Evolutionary conservation across 2,329 filamentous ascomycete genomes (phyloP).

Genomic region (Fonsecaea pedrosoi): DNA sequence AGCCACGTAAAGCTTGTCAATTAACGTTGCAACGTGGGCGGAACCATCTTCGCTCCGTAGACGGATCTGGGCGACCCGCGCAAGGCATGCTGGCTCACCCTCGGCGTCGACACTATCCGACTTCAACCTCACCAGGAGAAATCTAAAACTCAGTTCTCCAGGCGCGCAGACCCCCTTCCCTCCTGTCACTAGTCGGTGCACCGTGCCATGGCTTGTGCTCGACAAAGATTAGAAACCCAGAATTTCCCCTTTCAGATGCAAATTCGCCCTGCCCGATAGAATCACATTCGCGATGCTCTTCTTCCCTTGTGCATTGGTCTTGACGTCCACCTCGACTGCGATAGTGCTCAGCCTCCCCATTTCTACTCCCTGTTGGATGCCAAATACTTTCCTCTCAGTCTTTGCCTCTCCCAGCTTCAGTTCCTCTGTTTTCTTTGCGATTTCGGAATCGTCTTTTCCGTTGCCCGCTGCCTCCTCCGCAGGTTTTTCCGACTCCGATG

Average conservation of each 20-base stretch:
- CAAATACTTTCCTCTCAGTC: constrained; percentile 51
- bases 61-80: neutral
- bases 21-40: constrained; percentile 4
- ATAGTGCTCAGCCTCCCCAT: constrained; percentile 63
- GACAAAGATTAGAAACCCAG: constrained; percentile 36
- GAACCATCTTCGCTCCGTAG: neutral
- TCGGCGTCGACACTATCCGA: constrained; percentile 14
- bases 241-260: constrained; percentile 54
- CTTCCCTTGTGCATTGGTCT: constrained; percentile 52
- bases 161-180: neutral
- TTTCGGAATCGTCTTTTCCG: constrained; percentile 54
- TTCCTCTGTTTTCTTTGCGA: constrained; percentile 44
- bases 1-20: constrained; percentile 1
- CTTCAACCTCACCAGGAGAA: neutral
- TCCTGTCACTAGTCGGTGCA: neutral
- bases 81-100: neutral
- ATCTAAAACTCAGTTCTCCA: neutral
- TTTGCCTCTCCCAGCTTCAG: constrained; percentile 49
- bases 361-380: constrained; percentile 70
- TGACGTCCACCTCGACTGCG: constrained; percentile 50
- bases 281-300: constrained; percentile 53
- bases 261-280: constrained; percentile 54
- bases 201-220: neutral
- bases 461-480: constrained; percentile 54
- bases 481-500: constrained; percentile 24